These are phyloP conservation scores for Xylaria telfairii DNA, from an alignment of 495 filamentous ascomycete species.

Conservation along the genomic window DNA sequence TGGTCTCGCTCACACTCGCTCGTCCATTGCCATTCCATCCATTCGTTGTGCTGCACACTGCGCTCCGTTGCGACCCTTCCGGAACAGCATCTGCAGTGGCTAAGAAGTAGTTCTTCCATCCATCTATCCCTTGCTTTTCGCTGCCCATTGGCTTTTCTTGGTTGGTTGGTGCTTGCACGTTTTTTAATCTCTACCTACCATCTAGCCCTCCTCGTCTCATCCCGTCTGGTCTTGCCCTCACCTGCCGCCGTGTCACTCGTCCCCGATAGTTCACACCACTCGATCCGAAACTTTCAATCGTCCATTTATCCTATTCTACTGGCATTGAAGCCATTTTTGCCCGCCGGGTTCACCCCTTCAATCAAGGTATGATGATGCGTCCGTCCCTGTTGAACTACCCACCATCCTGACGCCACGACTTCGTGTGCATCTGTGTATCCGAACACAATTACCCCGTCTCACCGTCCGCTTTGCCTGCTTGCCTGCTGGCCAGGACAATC, in stretches of 20 bases:
- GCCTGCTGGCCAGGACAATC: conserved; percentile 14
- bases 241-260: conserved; percentile 14
- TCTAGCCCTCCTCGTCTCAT: neutral
- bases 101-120: neutral
- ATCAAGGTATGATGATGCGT: conserved; percentile 24
- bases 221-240: neutral
- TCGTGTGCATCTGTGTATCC: conserved; percentile 3
- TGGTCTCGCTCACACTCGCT: conserved; percentile 1
- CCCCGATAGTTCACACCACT: neutral
- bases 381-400: neutral
- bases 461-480: conserved; percentile 3
- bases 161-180: neutral
- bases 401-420: conserved; percentile 3
- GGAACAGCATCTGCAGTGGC: neutral
- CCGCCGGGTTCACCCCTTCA: conserved; percentile 12
- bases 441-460: neutral
- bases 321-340: conserved; percentile 14
- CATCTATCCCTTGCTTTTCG: neutral
- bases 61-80: conserved; percentile 2
- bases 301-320: neutral
- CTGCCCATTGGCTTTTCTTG: neutral
- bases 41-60: neutral
- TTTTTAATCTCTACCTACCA: neutral
- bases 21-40: neutral
- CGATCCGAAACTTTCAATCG: conserved; percentile 7